These are phyloP conservation scores for Carnegiea gigantea DNA, from an alignment of 179 eudicot genomes.

Conservation along the genomic window DNA sequence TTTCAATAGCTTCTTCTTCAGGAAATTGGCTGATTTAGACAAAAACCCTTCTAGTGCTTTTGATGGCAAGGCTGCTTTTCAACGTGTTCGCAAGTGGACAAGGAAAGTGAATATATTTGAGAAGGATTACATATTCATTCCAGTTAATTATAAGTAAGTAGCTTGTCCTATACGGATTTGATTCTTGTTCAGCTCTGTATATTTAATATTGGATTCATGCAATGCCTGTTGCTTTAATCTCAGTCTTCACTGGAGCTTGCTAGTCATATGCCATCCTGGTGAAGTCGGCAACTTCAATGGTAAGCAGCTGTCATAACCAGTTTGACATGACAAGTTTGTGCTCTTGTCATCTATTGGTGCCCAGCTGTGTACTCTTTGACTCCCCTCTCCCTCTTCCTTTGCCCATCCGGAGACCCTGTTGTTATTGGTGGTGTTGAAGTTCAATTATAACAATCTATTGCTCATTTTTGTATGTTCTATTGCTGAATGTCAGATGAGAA, in stretches of 20 bases:
- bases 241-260: conserved; percentile 98
- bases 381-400: neutral
- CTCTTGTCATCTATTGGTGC: neutral
- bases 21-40: conserved; percentile 91
- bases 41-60: conserved; percentile 69
- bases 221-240: conserved; percentile 11
- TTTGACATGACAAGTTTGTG: neutral
- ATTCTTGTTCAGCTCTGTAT: neutral
- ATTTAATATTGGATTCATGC: neutral
- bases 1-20: conserved; percentile 92
- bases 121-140: conserved; percentile 91
- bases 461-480: conserved; percentile 2
- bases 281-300: conserved; percentile 66
- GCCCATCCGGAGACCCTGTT: neutral
- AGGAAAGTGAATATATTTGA: conserved; percentile 88
- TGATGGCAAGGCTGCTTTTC: conserved; percentile 90
- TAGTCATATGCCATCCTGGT: conserved; percentile 90
- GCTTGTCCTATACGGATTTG: conserved; percentile 12
- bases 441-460: neutral
- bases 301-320: conserved; percentile 28
- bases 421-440: neutral
- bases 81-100: conserved; percentile 98
- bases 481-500: conserved; percentile 44
- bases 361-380: neutral
- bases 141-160: conserved; percentile 89